These are phyloP conservation scores for Boletus subcaerulescens DNA, from an alignment of 768 basidiomycete species.

Conservation along the genomic window DNA sequence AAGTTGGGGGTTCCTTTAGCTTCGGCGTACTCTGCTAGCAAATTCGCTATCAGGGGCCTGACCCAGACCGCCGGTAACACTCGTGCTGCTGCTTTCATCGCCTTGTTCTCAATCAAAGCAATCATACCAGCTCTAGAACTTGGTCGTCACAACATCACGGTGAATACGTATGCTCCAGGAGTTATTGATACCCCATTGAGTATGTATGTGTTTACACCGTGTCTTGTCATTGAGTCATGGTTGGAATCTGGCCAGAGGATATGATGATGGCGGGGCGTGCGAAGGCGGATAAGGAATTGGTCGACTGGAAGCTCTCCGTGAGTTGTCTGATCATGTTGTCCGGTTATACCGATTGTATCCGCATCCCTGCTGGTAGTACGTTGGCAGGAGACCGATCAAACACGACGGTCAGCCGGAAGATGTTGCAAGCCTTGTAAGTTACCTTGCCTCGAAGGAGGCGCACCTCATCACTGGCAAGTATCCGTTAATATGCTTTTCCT, in stretches of 20 bases:
- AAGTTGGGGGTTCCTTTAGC: neutral
- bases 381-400: neutral
- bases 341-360: neutral
- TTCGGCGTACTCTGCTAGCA: neutral
- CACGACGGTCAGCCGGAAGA: neutral
- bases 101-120: neutral
- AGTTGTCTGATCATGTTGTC: neutral
- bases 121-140: neutral
- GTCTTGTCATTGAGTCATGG: neutral
- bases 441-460: neutral
- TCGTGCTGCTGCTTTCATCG: neutral
- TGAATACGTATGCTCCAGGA: neutral
- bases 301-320: neutral
- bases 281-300: neutral
- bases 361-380: no score
- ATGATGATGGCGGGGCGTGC: neutral
- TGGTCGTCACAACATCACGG: neutral
- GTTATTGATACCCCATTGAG: neutral
- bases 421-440: neutral
- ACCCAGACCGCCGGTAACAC: neutral
- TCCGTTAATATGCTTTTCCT: neutral
- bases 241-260: neutral
- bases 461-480: neutral
- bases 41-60: neutral
- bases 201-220: neutral